Base-by-base conservation (phyloP, 2,329 filamentous ascomycete genomes). In the Bipolaris oryzae region DNA sequence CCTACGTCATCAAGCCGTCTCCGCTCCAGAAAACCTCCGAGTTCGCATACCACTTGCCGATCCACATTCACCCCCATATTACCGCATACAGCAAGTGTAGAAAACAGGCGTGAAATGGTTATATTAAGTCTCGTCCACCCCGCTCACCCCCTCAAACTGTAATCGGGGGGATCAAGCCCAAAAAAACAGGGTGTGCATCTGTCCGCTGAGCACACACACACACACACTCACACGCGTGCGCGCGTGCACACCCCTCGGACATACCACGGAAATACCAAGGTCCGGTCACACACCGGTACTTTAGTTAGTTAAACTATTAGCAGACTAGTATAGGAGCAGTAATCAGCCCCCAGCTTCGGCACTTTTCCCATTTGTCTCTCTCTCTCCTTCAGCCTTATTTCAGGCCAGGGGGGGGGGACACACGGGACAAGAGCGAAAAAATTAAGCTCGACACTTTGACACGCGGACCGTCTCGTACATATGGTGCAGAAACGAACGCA, bases 81-180 rank as follows among this genome's bases (percentile, higher is more conserved):
- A 46, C 57, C 51, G 13, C 18, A 60, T 52, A 20, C 31, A 61
- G 55, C 50, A 61, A 57, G 31, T 28, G 38, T 61, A 0, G 60
- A 57, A 63, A 55, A 43, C 39, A 61, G 60, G 55, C 55, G 50
- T 37, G 10, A 42, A 50, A 57, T 37, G 39, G 54, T 53, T 54
- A 57, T 57, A 54, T 54, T 50, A 45, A 54, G 41, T 44, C 33
- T 53, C 48, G 21, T 3, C 28, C 28, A 31, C 28, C 28, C 50
- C 39, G 28, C 50, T 18, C 43, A 1, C 28, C 28, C 28, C 28
- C 28, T 31, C 28, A 31, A 31, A 31, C 28, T 11, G 28, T 31
- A 31, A 13, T 31, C 25, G 28, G 28, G 10, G 9, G 10, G 10
- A 9, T 10, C 28, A 31, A 28, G 9, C 9, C 7, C 7, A 28